A percentile compares a stretch with the other conserved stretches of the same genome.
Evolutionary conservation across 495 filamentous ascomycete species (phyloP).

Genomic region (Penicillium flavigenum): DNA sequence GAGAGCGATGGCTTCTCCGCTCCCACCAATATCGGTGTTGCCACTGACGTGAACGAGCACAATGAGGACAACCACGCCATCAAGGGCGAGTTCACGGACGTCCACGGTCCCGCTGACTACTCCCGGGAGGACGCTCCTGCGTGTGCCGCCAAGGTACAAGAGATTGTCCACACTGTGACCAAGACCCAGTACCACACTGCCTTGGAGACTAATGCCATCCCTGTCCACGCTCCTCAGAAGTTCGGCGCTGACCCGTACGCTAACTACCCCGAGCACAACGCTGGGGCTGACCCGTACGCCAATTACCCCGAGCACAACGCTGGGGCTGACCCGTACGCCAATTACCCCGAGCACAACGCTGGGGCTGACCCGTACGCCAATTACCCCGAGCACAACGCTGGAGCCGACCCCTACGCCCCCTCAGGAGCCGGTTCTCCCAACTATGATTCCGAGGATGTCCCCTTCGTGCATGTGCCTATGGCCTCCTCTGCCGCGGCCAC

Average conservation of each 20-base stretch:
- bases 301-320: background rate
- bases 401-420: background rate
- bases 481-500: too few relatives aligned
- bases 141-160: conserved; percentile 21
- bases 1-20: conserved; percentile 16
- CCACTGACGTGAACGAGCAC: conserved; percentile 25
- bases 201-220: conserved; percentile 14
- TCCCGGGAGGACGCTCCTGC: conserved; percentile 12
- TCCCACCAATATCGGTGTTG: conserved; percentile 14
- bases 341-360: background rate
- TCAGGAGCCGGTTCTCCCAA: too few relatives aligned
- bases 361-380: background rate
- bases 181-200: conserved; percentile 30
- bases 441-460: too few relatives aligned
- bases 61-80: conserved; percentile 33
- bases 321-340: background rate
- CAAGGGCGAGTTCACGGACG: conserved; percentile 23
- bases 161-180: conserved; percentile 35
- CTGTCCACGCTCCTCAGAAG: conserved; percentile 3
- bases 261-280: background rate
- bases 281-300: background rate
- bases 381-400: background rate
- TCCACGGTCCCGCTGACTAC: conserved; percentile 8
- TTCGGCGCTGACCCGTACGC: background rate
- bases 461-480: too few relatives aligned